These are phyloP conservation scores for Penicillium steckii DNA, from an alignment of 495 filamentous ascomycete genomes.

Conservation along the genomic window DNA sequence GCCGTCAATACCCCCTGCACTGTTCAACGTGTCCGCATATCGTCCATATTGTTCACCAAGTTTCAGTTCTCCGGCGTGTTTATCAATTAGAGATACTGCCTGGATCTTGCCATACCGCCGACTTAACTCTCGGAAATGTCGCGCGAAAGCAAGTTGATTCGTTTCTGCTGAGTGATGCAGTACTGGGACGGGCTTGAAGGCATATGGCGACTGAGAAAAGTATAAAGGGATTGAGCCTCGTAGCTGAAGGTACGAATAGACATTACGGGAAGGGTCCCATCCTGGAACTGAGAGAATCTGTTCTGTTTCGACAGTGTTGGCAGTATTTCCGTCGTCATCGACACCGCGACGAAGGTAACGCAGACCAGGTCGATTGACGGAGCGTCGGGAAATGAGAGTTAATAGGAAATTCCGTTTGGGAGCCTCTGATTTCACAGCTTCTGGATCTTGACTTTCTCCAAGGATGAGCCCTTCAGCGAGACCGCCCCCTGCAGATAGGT, in stretches of 20 bases:
- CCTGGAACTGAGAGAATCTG: constrained; percentile 73
- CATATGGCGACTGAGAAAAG: constrained; percentile 90
- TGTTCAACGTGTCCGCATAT: constrained; percentile 59
- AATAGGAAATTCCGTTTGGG: constrained; percentile 59
- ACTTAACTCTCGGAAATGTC: constrained; percentile 69
- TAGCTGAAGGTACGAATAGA: constrained; percentile 81
- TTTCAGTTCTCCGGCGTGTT: constrained; percentile 72
- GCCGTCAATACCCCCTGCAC: constrained; percentile 54
- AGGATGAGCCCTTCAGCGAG: constrained; percentile 30
- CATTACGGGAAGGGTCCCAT: constrained; percentile 59
- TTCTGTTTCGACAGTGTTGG: constrained; percentile 93
- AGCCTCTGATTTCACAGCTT: constrained; percentile 20
- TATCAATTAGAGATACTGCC: constrained; percentile 83
- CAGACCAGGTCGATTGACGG: constrained; percentile 78
- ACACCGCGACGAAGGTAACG: constrained; percentile 90
- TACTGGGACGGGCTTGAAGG: constrained; percentile 82
- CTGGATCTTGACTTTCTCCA: constrained; percentile 32
- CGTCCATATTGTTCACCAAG: constrained; percentile 76
- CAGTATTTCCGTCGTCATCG: constrained; percentile 81
- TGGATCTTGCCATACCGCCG: constrained; percentile 73
- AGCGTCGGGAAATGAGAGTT: constrained; percentile 84
- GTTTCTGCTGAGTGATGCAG: constrained; percentile 72
- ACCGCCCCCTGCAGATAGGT: constrained; percentile 17
- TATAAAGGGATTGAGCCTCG: constrained; percentile 88
- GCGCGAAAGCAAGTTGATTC: constrained; percentile 73